A percentile compares a stretch with the other conserved stretches of the same genome.
Evolutionary conservation across 2,329 filamentous ascomycete genomes (phyloP).

Genomic region (Fonsecaea nubica): DNA sequence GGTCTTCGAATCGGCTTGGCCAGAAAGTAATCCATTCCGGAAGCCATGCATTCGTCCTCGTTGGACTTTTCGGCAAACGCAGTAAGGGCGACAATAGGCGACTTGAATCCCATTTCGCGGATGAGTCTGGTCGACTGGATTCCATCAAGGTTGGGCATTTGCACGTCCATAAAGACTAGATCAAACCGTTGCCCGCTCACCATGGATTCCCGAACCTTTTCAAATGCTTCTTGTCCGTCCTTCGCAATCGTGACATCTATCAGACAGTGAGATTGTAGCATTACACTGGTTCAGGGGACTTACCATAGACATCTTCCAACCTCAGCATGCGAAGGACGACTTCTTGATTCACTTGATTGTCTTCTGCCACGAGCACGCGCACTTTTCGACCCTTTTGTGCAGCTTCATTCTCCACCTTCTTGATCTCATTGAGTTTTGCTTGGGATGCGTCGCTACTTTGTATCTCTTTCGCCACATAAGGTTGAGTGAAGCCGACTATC

Average conservation of each 20-base stretch:
- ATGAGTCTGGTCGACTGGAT: slow-evolving; percentile 86
- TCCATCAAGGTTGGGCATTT: slow-evolving; percentile 92
- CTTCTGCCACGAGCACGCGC: slow-evolving; percentile 84
- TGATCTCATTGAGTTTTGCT: slow-evolving; percentile 69
- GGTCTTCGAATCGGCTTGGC: slow-evolving; percentile 78
- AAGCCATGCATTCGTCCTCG: slow-evolving; percentile 82
- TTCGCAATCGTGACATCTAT: slow-evolving; percentile 85
- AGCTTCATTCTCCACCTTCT: slow-evolving; percentile 68
- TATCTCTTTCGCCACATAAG: slow-evolving; percentile 46
- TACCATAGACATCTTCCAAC: slow-evolving; percentile 56
- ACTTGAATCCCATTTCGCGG: slow-evolving; percentile 81
- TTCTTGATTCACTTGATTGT: slow-evolving; percentile 70
- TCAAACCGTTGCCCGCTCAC: slow-evolving; percentile 75
- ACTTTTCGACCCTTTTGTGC: slow-evolving; percentile 66
- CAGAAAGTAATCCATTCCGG: slow-evolving; percentile 91
- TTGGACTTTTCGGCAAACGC: slow-evolving; percentile 92
- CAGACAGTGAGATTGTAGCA: slow-evolving; percentile 64
- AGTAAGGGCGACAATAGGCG: slow-evolving; percentile 87
- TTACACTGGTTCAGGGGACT: slow-evolving; percentile 52
- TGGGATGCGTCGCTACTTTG: slow-evolving; percentile 55
- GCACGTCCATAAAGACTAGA: slow-evolving; percentile 94
- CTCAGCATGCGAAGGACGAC: slow-evolving; percentile 68
- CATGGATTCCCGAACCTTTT: slow-evolving; percentile 84
- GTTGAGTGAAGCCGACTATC: slow-evolving; percentile 41
- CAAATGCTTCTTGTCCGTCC: slow-evolving; percentile 84